phyloP scores from a whole-genome alignment of 257 asterid species.

The Anisodus tanguticus region DNA sequence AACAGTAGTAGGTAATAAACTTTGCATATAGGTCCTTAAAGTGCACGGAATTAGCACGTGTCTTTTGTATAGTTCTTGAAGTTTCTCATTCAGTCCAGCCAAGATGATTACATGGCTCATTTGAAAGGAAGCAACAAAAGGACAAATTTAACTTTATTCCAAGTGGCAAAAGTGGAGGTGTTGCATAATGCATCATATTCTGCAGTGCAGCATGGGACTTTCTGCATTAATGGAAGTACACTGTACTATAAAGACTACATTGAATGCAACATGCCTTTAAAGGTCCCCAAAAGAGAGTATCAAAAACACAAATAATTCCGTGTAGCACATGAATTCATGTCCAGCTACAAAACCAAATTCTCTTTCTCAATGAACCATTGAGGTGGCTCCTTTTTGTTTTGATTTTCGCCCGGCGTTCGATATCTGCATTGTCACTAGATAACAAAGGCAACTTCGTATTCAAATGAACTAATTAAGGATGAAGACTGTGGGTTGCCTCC shows the following conservation, averaged over 20 bases:
- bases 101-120: not conserved
- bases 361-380: constrained; percentile 15
- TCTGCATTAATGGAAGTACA: not conserved
- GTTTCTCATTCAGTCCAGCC: constrained; percentile 23
- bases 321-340: constrained; percentile 24
- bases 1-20: too few relatives aligned
- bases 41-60: not conserved
- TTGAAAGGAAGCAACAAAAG: not conserved
- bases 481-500: too few relatives aligned
- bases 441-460: too few relatives aligned
- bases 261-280: not conserved
- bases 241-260: not conserved
- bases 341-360: not conserved
- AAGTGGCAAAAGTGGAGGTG: not conserved
- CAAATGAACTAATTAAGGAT: too few relatives aligned
- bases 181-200: not conserved
- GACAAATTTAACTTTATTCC: not conserved
- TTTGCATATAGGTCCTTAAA: not conserved
- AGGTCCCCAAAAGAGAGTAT: constrained; percentile 4
- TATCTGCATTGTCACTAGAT: too few relatives aligned
- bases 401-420: too few relatives aligned
- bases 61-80: not conserved
- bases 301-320: not conserved
- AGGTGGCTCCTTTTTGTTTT: not conserved
- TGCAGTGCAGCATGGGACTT: not conserved